Conservation (phyloP, 2,329 filamentous ascomycete species). For the Fusarium sp. region DNA sequence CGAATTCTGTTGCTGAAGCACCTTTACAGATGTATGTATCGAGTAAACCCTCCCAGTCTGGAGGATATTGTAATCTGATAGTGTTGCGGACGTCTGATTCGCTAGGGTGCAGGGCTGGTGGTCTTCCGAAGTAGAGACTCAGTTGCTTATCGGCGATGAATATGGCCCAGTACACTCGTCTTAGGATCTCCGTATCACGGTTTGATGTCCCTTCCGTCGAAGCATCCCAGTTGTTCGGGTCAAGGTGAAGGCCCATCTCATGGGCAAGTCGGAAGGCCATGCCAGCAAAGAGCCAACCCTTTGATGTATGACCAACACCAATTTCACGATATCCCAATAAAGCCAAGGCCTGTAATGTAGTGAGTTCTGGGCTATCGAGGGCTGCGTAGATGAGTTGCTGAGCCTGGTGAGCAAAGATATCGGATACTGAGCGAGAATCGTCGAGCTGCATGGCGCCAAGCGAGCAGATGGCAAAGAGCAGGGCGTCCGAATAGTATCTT, state of each 20-base stretch:
- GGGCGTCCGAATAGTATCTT: conserved; percentile 62
- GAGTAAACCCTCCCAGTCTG: conserved; percentile 61
- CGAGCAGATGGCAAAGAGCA: conserved; percentile 63
- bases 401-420: conserved; percentile 59
- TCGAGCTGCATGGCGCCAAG: conserved; percentile 62
- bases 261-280: conserved; percentile 65
- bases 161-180: conserved; percentile 64
- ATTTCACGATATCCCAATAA: conserved; percentile 62
- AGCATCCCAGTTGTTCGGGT: conserved; percentile 63
- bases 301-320: conserved; percentile 60
- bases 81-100: conserved; percentile 64
- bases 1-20: conserved; percentile 59
- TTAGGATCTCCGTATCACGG: conserved; percentile 60
- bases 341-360: conserved; percentile 59
- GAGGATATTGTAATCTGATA: conserved; percentile 62
- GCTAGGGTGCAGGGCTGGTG: conserved; percentile 62
- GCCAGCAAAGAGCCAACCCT: conserved; percentile 64
- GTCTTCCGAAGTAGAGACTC: conserved; percentile 64
- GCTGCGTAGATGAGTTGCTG: conserved; percentile 59
- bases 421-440: conserved; percentile 55
- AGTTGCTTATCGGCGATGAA: conserved; percentile 65
- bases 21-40: conserved; percentile 61
- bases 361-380: conserved; percentile 61
- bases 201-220: conserved; percentile 50
- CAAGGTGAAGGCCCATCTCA: conserved; percentile 65